Conservation (phyloP, 176 grass and related monocot genomes). For the Bothriochloa decipiens region DNA sequence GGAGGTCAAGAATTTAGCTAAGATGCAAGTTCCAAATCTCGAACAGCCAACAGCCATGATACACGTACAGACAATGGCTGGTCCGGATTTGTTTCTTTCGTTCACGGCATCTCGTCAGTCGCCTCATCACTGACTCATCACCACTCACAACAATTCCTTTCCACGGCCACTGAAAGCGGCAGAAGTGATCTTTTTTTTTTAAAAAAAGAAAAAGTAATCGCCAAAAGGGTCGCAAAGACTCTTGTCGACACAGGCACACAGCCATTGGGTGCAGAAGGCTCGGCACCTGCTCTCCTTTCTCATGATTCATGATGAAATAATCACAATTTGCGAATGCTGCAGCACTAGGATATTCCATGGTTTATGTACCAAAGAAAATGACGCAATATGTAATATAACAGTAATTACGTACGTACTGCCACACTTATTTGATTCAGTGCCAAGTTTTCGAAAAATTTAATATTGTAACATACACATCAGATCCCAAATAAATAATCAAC, state of each 20-base stretch:
- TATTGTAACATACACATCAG: background rate
- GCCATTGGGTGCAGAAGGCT: background rate
- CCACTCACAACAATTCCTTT: background rate
- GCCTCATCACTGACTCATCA: background rate
- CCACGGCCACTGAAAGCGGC: background rate
- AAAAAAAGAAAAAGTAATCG: background rate
- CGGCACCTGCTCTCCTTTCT: background rate
- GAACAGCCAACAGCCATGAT: too few relatives aligned
- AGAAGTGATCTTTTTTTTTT: background rate
- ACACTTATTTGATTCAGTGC: background rate
- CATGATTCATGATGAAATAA: background rate
- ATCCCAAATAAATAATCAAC: background rate
- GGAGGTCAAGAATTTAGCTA: too few relatives aligned
- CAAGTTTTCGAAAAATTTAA: background rate
- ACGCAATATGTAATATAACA: background rate
- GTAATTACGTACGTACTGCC: background rate
- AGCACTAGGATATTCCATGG: background rate
- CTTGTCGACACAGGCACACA: background rate
- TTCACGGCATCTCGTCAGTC: conserved; percentile 17
- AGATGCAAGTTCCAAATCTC: too few relatives aligned
- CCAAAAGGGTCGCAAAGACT: background rate
- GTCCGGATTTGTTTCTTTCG: conserved; percentile 19
- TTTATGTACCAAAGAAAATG: background rate
- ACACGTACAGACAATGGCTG: background rate
- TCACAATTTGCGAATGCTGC: background rate